Conservation (phyloP, 352 stramenopile genomes). For the Aphanomyces astaci region DNA sequence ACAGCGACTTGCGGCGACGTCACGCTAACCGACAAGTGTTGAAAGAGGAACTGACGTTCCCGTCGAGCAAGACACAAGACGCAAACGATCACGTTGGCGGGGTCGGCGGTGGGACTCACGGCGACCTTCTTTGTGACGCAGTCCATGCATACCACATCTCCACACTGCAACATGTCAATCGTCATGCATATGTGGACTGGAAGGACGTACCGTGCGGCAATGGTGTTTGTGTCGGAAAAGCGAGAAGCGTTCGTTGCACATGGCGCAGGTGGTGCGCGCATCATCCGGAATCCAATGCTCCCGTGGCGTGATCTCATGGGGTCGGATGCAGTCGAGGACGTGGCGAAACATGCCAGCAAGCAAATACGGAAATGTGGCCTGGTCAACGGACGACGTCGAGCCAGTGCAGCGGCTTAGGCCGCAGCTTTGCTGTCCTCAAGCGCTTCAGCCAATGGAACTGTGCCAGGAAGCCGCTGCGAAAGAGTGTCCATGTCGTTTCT, state of each 20-base stretch:
- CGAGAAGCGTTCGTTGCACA: conserved; percentile 11
- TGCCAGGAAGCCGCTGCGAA: not conserved
- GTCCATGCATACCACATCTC: not conserved
- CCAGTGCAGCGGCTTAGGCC: not conserved
- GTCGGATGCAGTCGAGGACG: not conserved
- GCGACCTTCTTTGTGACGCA: not conserved
- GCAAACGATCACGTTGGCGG: not conserved
- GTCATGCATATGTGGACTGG: not conserved
- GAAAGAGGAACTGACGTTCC: not conserved
- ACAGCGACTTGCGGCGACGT: not conserved
- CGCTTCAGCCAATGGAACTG: not conserved
- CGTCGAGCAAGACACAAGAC: not conserved
- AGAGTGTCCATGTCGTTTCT: not conserved
- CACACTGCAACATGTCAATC: not conserved
- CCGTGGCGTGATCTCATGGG: not conserved
- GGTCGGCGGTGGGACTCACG: not conserved
- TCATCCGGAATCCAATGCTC: conserved; percentile 9
- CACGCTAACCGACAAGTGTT: not conserved
- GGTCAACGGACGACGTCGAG: not conserved
- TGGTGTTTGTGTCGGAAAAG: conserved; percentile 21
- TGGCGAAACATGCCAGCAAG: not conserved
- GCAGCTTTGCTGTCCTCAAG: not conserved
- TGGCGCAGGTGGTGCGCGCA: not conserved
- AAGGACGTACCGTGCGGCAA: conserved; percentile 14
- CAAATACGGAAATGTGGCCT: not conserved